phyloP scores from a whole-genome alignment of 2,329 filamentous ascomycete species.

The Hypoxylon sp. region DNA sequence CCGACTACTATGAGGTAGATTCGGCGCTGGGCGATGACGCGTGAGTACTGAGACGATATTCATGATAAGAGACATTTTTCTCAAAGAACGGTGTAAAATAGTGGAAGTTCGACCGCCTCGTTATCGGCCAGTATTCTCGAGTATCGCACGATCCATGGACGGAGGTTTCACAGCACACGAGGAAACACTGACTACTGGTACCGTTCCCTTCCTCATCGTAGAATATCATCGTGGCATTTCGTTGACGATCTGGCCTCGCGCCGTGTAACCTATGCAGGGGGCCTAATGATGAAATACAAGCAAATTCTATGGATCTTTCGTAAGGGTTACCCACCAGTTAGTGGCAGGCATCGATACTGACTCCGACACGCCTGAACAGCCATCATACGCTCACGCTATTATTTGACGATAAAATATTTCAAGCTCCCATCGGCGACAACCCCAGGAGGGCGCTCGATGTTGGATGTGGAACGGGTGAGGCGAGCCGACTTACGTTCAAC shows the following conservation, averaged over 20 bases:
- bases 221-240: background rate
- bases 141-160: slow-evolving; percentile 42
- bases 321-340: slow-evolving; percentile 5
- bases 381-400: slow-evolving; percentile 42
- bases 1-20: slow-evolving; percentile 29
- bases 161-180: slow-evolving; percentile 33
- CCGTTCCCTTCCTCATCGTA: background rate
- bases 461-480: slow-evolving; percentile 45
- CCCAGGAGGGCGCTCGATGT: slow-evolving; percentile 43
- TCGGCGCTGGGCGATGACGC: slow-evolving; percentile 38
- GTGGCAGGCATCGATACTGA: background rate
- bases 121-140: slow-evolving; percentile 36
- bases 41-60: slow-evolving; percentile 21
- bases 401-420: slow-evolving; percentile 38
- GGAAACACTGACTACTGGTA: slow-evolving; percentile 40
- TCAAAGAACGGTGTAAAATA: slow-evolving; percentile 4
- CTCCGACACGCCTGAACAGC: slow-evolving; percentile 25
- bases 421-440: slow-evolving; percentile 42
- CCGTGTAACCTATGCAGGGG: slow-evolving; percentile 13
- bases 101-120: slow-evolving; percentile 32
- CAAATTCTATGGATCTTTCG: slow-evolving; percentile 35
- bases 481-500: slow-evolving; percentile 2
- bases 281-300: slow-evolving; percentile 41
- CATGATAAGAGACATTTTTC: background rate
- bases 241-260: slow-evolving; percentile 4